phyloP scores from a whole-genome alignment of 2,329 filamentous ascomycete species.

The Cladosporium sp. region DNA sequence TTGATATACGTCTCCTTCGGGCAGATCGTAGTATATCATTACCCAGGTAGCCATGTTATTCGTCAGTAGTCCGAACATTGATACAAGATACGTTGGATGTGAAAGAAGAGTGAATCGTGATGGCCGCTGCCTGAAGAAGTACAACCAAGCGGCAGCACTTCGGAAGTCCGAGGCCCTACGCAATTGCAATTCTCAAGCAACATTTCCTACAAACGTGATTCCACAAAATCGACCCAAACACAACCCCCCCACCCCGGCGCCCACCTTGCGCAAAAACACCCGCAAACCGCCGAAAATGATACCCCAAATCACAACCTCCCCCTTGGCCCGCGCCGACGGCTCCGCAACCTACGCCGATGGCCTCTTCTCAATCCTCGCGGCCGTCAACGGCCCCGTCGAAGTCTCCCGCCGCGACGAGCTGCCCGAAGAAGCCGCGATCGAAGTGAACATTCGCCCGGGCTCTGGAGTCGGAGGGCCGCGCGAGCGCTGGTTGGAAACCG shows the following conservation, averaged over 20 bases:
- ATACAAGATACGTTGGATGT: too few relatives aligned
- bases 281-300: background rate
- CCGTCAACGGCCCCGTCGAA: conserved; percentile 91
- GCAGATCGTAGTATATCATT: too few relatives aligned
- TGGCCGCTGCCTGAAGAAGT: too few relatives aligned
- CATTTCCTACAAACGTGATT: background rate
- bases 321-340: conserved; percentile 68
- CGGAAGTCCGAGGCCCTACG: background rate
- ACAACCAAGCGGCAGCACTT: background rate
- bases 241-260: background rate
- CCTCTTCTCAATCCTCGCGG: conserved; percentile 75
- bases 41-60: too few relatives aligned
- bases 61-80: too few relatives aligned
- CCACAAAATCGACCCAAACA: background rate
- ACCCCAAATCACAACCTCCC: conserved; percentile 31
- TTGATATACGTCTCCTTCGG: too few relatives aligned
- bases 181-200: background rate
- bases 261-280: background rate
- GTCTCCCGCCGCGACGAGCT: conserved; percentile 83
- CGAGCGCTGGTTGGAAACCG: conserved; percentile 70
- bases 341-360: conserved; percentile 71
- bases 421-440: conserved; percentile 83
- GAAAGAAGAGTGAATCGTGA: too few relatives aligned
- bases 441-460: conserved; percentile 83
- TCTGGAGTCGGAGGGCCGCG: conserved; percentile 65